These are phyloP conservation scores for Breviolum minutum DNA, from an alignment of 73 alveolate species.

Conservation along the genomic window DNA sequence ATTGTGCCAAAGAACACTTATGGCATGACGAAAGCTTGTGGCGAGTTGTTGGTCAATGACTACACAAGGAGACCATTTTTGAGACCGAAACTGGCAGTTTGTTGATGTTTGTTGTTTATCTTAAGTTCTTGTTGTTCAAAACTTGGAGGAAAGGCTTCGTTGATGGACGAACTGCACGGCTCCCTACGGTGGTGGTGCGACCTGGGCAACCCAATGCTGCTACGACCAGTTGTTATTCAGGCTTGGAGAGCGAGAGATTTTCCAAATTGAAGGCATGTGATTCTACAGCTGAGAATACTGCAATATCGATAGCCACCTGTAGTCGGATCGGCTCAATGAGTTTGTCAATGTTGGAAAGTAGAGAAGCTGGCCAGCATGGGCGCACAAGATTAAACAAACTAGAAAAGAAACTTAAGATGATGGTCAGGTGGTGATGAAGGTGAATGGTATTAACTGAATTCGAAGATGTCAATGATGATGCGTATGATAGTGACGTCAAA, in stretches of 20 bases:
- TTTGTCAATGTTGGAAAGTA: too few species aligned
- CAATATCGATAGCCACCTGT: too few species aligned
- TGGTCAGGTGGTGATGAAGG: too few species aligned
- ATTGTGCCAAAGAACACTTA: slow-evolving; percentile 72
- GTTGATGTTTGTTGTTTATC: background rate
- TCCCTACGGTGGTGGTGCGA: slow-evolving; percentile 90
- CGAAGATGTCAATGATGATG: too few species aligned
- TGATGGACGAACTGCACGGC: slow-evolving; percentile 91
- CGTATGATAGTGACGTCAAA: too few species aligned
- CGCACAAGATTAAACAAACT: too few species aligned
- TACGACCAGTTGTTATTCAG: slow-evolving; percentile 86
- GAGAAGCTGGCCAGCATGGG: too few species aligned
- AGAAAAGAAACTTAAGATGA: too few species aligned
- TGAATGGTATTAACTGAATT: too few species aligned
- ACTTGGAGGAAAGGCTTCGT: slow-evolving; percentile 62
- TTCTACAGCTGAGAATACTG: too few species aligned
- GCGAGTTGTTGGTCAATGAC: slow-evolving; percentile 67
- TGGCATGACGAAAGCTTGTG: slow-evolving; percentile 80
- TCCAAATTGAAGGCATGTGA: too few species aligned
- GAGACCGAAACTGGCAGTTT: background rate
- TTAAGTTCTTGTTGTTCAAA: background rate
- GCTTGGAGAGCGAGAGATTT: background rate
- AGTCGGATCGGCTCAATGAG: too few species aligned
- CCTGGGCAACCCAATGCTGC: slow-evolving; percentile 90
- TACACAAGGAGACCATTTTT: slow-evolving; percentile 8